A percentile compares a stretch with the other conserved stretches of the same genome.
phyloP scores from a whole-genome alignment of 2,329 filamentous ascomycete genomes.

The Colletotrichum nymphaeae region DNA sequence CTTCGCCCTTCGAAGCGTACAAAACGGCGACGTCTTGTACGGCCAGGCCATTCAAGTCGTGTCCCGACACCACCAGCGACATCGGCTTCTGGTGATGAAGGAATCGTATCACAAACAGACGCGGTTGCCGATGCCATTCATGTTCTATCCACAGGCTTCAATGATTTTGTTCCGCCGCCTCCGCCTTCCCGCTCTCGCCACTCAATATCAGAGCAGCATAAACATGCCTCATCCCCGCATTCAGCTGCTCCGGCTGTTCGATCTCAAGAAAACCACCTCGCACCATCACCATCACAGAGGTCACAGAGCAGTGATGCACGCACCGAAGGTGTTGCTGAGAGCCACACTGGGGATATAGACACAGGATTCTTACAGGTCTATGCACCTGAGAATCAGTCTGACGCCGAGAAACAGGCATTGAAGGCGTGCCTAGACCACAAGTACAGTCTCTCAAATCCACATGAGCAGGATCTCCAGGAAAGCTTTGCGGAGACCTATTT shows the following conservation, averaged over 20 bases:
- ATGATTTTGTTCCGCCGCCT: neutral
- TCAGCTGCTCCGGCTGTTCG: neutral
- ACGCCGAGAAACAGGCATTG: constrained; percentile 44
- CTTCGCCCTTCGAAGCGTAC: constrained; percentile 44
- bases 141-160: neutral
- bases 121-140: neutral
- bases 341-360: constrained; percentile 46
- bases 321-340: constrained; percentile 37
- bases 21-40: constrained; percentile 35
- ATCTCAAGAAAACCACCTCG: neutral
- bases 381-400: constrained; percentile 45
- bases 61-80: constrained; percentile 1
- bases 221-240: neutral
- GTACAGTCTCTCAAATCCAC: constrained; percentile 35
- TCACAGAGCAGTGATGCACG: constrained; percentile 20
- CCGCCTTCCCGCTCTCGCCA: neutral
- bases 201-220: neutral
- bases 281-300: constrained; percentile 18
- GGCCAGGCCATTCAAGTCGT: neutral
- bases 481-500: constrained; percentile 55
- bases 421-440: constrained; percentile 42
- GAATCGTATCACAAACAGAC: neutral
- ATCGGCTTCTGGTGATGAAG: constrained; percentile 8
- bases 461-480: constrained; percentile 46
- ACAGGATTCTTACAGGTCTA: constrained; percentile 49